A percentile compares a stretch with the other conserved stretches of the same genome.
Conservation (phyloP, 2,329 filamentous ascomycete genomes). For the Trichoderma afroharzianum region DNA sequence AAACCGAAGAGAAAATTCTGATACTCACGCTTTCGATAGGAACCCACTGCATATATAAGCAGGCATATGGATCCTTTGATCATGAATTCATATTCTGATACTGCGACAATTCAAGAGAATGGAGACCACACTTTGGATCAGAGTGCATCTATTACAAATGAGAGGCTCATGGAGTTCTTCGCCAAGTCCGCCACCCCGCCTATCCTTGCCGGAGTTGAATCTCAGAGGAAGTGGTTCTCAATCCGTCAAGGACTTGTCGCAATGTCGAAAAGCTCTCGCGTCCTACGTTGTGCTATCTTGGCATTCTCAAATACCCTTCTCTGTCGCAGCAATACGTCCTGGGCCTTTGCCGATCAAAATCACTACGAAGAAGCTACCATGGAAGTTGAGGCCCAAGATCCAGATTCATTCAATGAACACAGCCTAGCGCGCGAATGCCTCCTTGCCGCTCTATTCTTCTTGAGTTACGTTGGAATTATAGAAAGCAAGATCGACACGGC, state of each 20-base stretch:
- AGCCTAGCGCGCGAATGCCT: constrained; percentile 39
- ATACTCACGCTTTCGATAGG: neutral
- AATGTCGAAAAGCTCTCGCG: constrained; percentile 44
- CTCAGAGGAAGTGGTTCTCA: constrained; percentile 48
- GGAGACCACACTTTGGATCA: neutral
- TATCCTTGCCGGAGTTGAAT: constrained; percentile 51
- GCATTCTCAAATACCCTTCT: constrained; percentile 48
- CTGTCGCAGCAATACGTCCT: constrained; percentile 33
- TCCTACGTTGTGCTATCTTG: constrained; percentile 47
- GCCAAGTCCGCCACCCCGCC: constrained; percentile 47
- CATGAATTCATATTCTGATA: neutral
- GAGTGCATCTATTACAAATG: neutral
- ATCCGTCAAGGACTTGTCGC: constrained; percentile 46
- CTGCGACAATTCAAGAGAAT: neutral
- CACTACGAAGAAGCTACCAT: constrained; percentile 37
- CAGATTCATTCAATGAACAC: constrained; percentile 26
- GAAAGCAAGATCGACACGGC: constrained; percentile 42
- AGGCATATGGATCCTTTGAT: neutral
- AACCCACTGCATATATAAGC: neutral
- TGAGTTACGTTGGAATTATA: constrained; percentile 51
- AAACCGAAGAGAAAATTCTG: neutral
- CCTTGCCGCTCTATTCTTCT: constrained; percentile 50
- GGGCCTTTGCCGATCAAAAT: constrained; percentile 32
- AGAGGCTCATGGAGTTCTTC: constrained; percentile 46
- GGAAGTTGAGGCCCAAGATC: constrained; percentile 30